Conservation (phyloP, 2,329 filamentous ascomycete species). For the Trichophyton benhamiae region DNA sequence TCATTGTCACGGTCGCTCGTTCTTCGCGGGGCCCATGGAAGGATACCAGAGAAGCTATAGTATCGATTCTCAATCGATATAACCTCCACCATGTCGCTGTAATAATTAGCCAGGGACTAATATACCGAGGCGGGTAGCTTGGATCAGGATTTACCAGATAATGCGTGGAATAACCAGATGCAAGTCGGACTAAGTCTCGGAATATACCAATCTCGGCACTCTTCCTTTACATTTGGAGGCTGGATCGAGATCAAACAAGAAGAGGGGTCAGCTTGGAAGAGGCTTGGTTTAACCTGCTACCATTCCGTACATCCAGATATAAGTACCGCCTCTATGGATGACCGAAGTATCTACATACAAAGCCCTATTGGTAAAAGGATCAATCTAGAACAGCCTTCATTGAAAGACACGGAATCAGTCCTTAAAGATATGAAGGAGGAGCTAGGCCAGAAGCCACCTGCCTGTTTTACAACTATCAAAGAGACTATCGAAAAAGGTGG, state of each 20-base stretch:
- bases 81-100: neutral
- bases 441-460: neutral
- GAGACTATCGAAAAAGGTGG: neutral
- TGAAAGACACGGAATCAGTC: neutral
- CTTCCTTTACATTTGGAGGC: neutral
- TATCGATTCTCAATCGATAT: neutral
- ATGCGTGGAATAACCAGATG: neutral
- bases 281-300: neutral
- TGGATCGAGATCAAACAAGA: neutral
- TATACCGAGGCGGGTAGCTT: neutral
- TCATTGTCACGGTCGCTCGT: slow-evolving; percentile 10
- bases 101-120: neutral
- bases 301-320: neutral
- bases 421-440: neutral
- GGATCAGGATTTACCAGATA: neutral
- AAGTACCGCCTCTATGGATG: too few species aligned
- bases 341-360: neutral
- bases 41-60: neutral
- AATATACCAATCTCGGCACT: neutral
- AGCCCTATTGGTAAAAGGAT: neutral
- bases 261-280: neutral
- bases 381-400: neutral
- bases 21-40: neutral
- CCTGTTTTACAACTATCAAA: neutral
- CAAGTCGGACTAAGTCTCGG: neutral